Percentiles rank a stretch among this genome's conserved stretches.
Evolutionary conservation across 257 asterid genomes (phyloP).

Genomic region (Primulina tabacum): DNA sequence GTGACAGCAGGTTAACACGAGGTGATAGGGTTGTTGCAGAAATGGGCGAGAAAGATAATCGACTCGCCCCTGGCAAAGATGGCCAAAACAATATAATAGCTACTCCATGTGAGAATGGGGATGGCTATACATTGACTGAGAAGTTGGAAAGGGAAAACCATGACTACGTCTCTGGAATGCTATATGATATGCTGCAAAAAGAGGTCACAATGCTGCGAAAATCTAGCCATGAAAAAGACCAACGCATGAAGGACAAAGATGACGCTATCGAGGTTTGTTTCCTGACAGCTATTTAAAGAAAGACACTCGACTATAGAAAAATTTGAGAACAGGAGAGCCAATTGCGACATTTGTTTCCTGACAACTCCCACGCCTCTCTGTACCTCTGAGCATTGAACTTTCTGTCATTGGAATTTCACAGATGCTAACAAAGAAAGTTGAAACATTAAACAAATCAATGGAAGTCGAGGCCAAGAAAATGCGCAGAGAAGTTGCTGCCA

Average conservation of each 20-base stretch:
- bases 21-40: conserved; percentile 8
- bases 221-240: conserved; percentile 80
- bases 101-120: conserved; percentile 43
- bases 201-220: conserved; percentile 72
- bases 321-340: not conserved
- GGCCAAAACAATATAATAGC: conserved; percentile 37
- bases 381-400: conserved; percentile 14
- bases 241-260: conserved; percentile 74
- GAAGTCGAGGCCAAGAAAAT: conserved; percentile 80
- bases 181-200: conserved; percentile 88
- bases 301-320: not conserved
- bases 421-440: conserved; percentile 92
- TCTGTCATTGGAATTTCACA: conserved; percentile 34
- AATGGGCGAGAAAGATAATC: conserved; percentile 34
- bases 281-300: not conserved
- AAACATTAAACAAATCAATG: conserved; percentile 75
- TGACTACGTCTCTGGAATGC: conserved; percentile 69
- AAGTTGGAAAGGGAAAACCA: conserved; percentile 44
- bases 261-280: conserved; percentile 73
- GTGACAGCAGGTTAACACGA: not conserved
- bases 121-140: conserved; percentile 31
- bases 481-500: conserved; percentile 80
- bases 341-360: not conserved
- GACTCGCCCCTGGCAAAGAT: conserved; percentile 27
- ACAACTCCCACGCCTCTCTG: not conserved